Evolutionary conservation across 73 alveolate genomes (phyloP), one percentile per base, ranked within the genome.

Genomic region (Tetrahymena malaccensis): DNA sequence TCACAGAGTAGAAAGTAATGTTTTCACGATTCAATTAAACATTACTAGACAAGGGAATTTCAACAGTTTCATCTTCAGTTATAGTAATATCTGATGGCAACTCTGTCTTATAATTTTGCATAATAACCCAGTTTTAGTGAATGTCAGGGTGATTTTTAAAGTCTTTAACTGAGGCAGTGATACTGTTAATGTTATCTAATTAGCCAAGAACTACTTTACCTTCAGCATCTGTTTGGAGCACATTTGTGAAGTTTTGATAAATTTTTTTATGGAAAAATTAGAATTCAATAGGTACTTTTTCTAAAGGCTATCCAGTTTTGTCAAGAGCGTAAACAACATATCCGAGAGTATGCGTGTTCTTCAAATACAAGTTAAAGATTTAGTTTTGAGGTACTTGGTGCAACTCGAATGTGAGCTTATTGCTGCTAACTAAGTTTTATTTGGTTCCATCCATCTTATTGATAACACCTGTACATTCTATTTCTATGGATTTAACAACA

Each of bases 141-240:
- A 70, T 70, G 2, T 70, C 89, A 22, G 89, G 38, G 37, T 9
- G 19, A 34, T 70, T 70, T 31, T 70, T 22, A 33, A 22, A 70
- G 17, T 70, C 35, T 70, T 33, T 70, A 9, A 70, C 89, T 22
- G 21, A 7, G 22, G 95, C 84, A 25, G 34, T 44, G 22, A 94
- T 34, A 31, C 17, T 43, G 44, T 25, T 55, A 0, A 35, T 50
- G 56, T 57, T 96, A 94, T 50, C 43, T 38, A 96, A 40, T 57
- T 55, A 94, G 4, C 97, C 97, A 34, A 96, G 94, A 94, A 94
- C 40, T 10, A 94, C 43, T 85, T 94, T 96, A 93, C 97, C 97
- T 56, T 96, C 94, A 22, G 38, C 34, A 96, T 96, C 97, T 44
- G 95, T 96, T 94, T 96, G 94, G 31, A 96, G 43, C 25, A 21